Conservation (phyloP, 2,329 filamentous ascomycete species). For the Aspergillus proliferans region DNA sequence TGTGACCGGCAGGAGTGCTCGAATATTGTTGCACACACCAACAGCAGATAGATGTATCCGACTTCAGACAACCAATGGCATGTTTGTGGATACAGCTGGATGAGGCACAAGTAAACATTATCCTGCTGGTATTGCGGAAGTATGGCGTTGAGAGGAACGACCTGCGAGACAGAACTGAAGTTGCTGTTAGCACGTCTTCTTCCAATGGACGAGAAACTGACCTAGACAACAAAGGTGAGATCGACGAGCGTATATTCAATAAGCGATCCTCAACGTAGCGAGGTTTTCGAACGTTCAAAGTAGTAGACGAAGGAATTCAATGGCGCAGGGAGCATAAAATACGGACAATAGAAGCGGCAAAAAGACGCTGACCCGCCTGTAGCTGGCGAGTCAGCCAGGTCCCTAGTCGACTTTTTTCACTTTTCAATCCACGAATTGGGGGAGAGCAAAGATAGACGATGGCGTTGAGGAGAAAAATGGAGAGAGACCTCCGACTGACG, state of each 20-base stretch:
- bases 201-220: too few species aligned
- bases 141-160: not conserved
- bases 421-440: not conserved
- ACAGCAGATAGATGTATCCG: constrained; percentile 9
- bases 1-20: constrained; percentile 1
- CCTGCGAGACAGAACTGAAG: too few species aligned
- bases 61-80: constrained; percentile 12
- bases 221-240: too few species aligned
- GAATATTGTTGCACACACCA: constrained; percentile 5
- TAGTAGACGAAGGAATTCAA: not conserved
- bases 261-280: too few species aligned
- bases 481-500: not conserved
- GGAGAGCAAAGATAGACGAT: not conserved
- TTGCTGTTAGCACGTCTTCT: too few species aligned
- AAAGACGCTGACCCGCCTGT: not conserved
- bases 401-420: not conserved
- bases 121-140: not conserved
- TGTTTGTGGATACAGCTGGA: constrained; percentile 14
- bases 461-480: not conserved
- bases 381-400: not conserved
- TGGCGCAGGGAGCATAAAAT: not conserved
- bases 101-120: constrained; percentile 12
- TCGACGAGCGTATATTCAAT: too few species aligned
- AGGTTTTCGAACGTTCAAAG: not conserved
- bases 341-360: not conserved